phyloP scores from a whole-genome alignment of 1,284 basidiomycete species.

The Puccinia hordei region DNA sequence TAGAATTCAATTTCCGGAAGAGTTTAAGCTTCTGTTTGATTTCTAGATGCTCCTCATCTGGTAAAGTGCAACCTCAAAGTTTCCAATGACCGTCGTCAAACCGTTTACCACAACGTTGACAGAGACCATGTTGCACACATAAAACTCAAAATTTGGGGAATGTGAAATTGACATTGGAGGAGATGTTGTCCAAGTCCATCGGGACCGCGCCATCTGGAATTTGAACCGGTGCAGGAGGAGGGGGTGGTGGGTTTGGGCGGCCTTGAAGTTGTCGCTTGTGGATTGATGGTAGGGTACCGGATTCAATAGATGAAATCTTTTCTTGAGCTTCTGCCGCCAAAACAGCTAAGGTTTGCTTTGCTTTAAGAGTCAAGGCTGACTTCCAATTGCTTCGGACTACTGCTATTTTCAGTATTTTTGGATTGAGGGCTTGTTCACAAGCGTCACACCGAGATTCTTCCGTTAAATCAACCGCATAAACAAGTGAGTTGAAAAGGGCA shows the following conservation, averaged over 20 bases:
- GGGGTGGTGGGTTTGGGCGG: not conserved
- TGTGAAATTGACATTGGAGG: not conserved
- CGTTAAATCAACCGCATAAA: not conserved
- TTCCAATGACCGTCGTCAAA: not conserved
- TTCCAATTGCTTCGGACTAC: not conserved
- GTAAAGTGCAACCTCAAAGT: not conserved
- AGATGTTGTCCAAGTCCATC: not conserved
- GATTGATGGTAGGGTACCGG: not conserved
- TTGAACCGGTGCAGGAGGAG: not conserved
- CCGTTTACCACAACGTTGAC: not conserved
- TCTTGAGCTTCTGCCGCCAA: not conserved
- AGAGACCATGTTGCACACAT: not conserved
- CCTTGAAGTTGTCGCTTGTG: not conserved
- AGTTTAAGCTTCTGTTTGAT: not conserved
- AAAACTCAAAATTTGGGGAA: not conserved
- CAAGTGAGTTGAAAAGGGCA: not conserved
- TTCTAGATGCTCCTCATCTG: not conserved
- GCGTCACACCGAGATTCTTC: conserved; percentile 13
- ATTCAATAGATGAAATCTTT: not conserved
- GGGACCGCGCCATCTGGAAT: not conserved
- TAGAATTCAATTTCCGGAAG: too few relatives aligned
- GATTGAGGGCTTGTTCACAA: conserved; percentile 17
- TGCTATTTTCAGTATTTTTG: conserved; percentile 1
- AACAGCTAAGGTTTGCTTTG: not conserved
- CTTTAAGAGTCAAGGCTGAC: not conserved